Conservation (phyloP, 2,329 filamentous ascomycete genomes). For the Epichloe coenophiala region DNA sequence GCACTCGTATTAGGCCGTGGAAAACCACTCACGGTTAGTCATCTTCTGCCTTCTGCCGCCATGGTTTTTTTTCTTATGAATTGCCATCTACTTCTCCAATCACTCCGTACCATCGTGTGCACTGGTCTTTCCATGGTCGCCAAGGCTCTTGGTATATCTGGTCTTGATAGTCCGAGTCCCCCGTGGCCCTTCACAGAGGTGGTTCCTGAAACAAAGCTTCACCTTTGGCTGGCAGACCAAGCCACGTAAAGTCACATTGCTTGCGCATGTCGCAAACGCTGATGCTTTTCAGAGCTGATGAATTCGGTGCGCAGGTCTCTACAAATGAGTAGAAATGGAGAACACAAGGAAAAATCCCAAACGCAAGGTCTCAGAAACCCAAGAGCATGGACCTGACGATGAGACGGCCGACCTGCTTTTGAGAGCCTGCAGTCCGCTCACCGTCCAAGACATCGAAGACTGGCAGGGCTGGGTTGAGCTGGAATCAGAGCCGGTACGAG, state of each 20-base stretch:
- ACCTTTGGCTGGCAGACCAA: not conserved
- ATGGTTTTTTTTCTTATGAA: too few species aligned
- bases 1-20: not conserved
- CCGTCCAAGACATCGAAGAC: constrained; percentile 37
- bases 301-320: not conserved
- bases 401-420: constrained; percentile 25
- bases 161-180: too few species aligned
- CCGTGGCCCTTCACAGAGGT: too few species aligned
- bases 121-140: not conserved
- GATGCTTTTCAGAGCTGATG: not conserved
- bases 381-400: constrained; percentile 13
- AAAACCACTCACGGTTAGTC: not conserved
- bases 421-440: constrained; percentile 33
- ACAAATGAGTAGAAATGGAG: not conserved
- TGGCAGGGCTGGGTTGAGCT: constrained; percentile 73
- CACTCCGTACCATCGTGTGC: too few species aligned
- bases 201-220: too few species aligned
- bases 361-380: constrained; percentile 25
- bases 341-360: constrained; percentile 26
- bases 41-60: not conserved
- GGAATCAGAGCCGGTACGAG: constrained; percentile 74
- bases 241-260: not conserved
- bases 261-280: not conserved
- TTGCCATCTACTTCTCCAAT: too few species aligned
- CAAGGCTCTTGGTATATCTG: not conserved